phyloP scores from a whole-genome alignment of 441 rosid genomes.

The Arabidopsis lyrata region DNA sequence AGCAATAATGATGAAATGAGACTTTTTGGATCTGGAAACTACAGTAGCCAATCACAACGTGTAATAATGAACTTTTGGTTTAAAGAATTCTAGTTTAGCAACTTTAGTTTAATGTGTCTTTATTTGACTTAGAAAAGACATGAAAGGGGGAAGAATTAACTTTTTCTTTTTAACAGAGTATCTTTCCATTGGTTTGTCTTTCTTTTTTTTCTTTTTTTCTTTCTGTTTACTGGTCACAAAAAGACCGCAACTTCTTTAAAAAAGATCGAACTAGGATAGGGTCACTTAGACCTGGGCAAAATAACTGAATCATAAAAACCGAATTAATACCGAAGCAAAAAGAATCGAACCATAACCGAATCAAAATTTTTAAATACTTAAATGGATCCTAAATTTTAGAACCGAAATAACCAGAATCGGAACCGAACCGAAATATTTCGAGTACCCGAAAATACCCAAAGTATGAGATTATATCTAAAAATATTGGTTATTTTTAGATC shows the following conservation, averaged over 20 bases:
- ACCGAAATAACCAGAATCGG: no score
- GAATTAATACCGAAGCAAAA: no score
- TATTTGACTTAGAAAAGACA: conserved; percentile 33
- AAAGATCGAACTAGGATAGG: neutral
- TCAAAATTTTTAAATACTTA: no score
- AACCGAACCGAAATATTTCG: no score
- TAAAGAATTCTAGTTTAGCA: neutral
- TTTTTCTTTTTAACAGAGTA: neutral
- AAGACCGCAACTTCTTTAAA: neutral
- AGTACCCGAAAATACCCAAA: no score
- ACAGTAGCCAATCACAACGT: conserved; percentile 23
- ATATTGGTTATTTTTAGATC: no score
- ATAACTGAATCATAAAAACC: no score
- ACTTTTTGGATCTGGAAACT: conserved; percentile 37
- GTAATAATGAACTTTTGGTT: conserved; percentile 33
- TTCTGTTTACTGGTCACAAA: neutral
- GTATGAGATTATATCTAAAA: no score
- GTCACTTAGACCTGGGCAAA: no score
- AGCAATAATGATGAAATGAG: conserved; percentile 31
- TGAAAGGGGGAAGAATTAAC: neutral
- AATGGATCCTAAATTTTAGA: no score
- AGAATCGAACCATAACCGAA: no score
- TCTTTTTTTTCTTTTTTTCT: neutral
- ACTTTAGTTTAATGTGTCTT: conserved; percentile 29
- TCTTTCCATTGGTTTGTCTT: conserved; percentile 28